A percentile compares a stretch with the other conserved stretches of the same genome.
Conservation (phyloP, 768 basidiomycete species). For the Cystobasidium ongulense region DNA sequence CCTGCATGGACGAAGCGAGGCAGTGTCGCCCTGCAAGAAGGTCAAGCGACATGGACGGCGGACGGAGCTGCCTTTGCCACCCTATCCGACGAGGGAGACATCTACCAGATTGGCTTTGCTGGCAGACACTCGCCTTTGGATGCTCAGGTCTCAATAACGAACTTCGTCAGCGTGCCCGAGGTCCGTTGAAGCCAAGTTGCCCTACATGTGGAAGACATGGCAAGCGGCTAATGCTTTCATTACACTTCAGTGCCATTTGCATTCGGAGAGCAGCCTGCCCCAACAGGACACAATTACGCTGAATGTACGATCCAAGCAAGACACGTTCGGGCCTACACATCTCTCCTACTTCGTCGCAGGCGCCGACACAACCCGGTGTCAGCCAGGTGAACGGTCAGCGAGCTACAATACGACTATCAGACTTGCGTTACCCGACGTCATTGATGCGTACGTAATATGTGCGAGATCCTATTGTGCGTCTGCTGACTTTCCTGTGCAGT, state of each 20-base stretch:
- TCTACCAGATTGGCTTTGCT: constrained; percentile 23
- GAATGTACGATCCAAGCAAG: background rate
- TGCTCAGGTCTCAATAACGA: background rate
- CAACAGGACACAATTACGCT: constrained; percentile 10
- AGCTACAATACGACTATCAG: constrained; percentile 10
- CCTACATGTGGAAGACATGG: background rate
- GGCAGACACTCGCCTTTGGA: background rate
- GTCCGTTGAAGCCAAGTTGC: background rate
- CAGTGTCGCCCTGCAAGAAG: background rate
- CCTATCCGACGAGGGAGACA: constrained; percentile 10
- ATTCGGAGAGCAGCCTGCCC: background rate
- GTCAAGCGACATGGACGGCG: background rate
- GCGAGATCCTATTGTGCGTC: background rate
- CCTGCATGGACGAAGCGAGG: constrained; percentile 21
- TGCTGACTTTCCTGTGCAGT: background rate
- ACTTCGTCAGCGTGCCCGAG: constrained; percentile 22
- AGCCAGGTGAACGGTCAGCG: background rate
- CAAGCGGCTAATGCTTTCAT: background rate
- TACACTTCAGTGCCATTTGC: constrained; percentile 12
- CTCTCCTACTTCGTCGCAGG: constrained; percentile 1
- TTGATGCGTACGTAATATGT: background rate
- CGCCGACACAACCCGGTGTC: background rate
- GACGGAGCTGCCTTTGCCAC: background rate
- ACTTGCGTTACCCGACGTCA: background rate
- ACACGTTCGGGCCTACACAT: background rate